Evolutionary conservation across 441 rosid species (phyloP), one percentile per base, ranked within the genome.

Genomic region (Manihot esculenta): DNA sequence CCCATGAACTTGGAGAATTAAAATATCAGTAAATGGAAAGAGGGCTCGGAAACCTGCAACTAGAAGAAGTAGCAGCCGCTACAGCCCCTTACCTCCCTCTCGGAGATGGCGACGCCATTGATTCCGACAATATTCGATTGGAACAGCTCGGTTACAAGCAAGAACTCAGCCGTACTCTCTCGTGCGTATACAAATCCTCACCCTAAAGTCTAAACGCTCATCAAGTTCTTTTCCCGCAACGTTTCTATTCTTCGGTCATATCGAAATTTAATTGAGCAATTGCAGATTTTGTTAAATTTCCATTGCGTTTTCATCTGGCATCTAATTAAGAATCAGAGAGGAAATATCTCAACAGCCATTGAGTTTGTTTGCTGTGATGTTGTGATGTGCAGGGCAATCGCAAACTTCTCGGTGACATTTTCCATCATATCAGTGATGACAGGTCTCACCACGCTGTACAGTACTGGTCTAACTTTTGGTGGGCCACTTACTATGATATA

Each of bases 91-190:
- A 82, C 58, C 44, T 71, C 68, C 77, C 75, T 69, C 85, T 82
- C 48, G 64, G 20, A 21, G 74, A 58, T 38, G 67, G 27, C 12
- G 78, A 64, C 15, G 63, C 53, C 30, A 33, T 47, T 35, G 44
- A n/a, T 27, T 70, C 76, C 5, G 86, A 80, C 61, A 68, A 80
- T 49, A 44, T 55, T 58, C 83, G 85, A 3, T 58, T 86, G 73
- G 60, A 70, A 10, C 84, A 83, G 78, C 90, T 83, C 33, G 88
- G 91, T 35, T 86, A 86, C 84, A 84, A 86, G 73, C 86, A 86
- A 61, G 87, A 86, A 66, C 91, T 88, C 64, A 70, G 82, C 38
- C 87, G 91, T 57, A 76, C 75, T 58, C 89, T 88, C 79, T 72
- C 90, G 90, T 85, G 47, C 50, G 81, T 53, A 35, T 49, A 48